Conservation (phyloP, 306 rosid genomes). For the Hippophae gyantsensis region DNA sequence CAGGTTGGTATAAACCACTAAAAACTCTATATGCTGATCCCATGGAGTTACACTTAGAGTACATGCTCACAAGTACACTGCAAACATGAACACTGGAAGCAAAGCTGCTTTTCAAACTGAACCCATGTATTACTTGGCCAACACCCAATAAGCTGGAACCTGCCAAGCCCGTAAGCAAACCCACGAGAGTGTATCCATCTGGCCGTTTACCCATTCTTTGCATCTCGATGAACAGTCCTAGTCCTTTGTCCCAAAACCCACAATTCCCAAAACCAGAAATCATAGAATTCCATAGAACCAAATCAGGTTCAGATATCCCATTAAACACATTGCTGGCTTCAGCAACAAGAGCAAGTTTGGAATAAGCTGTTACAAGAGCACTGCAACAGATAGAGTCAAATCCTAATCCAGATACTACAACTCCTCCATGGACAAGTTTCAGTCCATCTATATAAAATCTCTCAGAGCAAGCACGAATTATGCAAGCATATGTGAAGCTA, state of each 20-base stretch:
- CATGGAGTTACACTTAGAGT: slow-evolving; percentile 65
- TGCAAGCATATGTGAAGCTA: slow-evolving; percentile 36
- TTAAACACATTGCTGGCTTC: slow-evolving; percentile 58
- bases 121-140: slow-evolving; percentile 63
- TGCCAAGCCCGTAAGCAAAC: slow-evolving; percentile 45
- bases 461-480: slow-evolving; percentile 29
- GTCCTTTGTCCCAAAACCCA: slow-evolving; percentile 55
- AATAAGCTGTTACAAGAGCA: slow-evolving; percentile 54
- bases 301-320: slow-evolving; percentile 45
- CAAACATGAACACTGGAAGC: slow-evolving; percentile 51
- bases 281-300: slow-evolving; percentile 75
- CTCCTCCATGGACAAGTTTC: slow-evolving; percentile 31
- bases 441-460: slow-evolving; percentile 19
- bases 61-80: slow-evolving; percentile 73
- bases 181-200: slow-evolving; percentile 72
- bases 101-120: slow-evolving; percentile 45
- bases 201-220: slow-evolving; percentile 38
- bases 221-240: slow-evolving; percentile 48
- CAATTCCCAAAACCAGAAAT: slow-evolving; percentile 43
- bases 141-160: slow-evolving; percentile 40
- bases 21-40: slow-evolving; percentile 53
- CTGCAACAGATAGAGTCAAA: slow-evolving; percentile 34
- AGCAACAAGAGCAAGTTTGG: slow-evolving; percentile 53
- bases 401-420: slow-evolving; percentile 28
- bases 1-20: slow-evolving; percentile 46